A percentile compares a stretch with the other conserved stretches of the same genome.
Conservation (phyloP, 768 basidiomycete species). For the Megacollybia marginata region DNA sequence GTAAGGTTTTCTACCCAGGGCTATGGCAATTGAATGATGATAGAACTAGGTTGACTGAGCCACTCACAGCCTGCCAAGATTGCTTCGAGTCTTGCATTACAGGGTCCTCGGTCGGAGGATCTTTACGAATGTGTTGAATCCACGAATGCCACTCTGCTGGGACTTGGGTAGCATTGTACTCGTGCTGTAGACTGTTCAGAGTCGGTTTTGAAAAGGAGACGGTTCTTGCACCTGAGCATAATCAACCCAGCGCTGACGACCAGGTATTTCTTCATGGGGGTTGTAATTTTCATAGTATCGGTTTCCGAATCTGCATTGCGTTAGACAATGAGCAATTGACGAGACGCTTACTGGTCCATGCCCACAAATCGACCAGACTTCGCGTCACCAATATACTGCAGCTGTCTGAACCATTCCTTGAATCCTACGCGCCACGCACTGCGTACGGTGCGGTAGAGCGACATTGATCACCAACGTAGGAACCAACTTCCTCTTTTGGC, state of each 20-base stretch:
- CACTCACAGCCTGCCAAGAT: conserved; percentile 77
- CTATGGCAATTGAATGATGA: conserved; percentile 29
- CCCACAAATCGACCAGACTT: conserved; percentile 78
- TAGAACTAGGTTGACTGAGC: neutral
- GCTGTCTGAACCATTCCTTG: conserved; percentile 83
- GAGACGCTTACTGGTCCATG: conserved; percentile 66
- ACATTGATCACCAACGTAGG: neutral
- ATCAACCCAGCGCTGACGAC: conserved; percentile 96
- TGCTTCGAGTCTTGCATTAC: conserved; percentile 64
- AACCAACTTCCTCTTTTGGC: conserved; percentile 1
- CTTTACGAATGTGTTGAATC: conserved; percentile 83
- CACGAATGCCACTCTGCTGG: conserved; percentile 97
- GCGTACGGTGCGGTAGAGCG: conserved; percentile 63
- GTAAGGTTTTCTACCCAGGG: conserved; percentile 86
- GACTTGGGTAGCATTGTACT: conserved; percentile 88
- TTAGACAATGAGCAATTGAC: neutral
- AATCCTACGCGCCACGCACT: conserved; percentile 70
- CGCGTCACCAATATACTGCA: conserved; percentile 93
- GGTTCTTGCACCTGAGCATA: conserved; percentile 61
- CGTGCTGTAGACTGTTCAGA: conserved; percentile 40
- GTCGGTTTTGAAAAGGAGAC: neutral
- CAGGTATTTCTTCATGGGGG: conserved; percentile 80
- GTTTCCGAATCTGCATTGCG: conserved; percentile 73
- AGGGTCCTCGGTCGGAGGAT: conserved; percentile 69
- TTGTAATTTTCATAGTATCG: conserved; percentile 91